Evolutionary conservation across 805 yeast genomes (phyloP), one percentile per base, ranked within the genome.

Genomic region (Candida piceae): DNA sequence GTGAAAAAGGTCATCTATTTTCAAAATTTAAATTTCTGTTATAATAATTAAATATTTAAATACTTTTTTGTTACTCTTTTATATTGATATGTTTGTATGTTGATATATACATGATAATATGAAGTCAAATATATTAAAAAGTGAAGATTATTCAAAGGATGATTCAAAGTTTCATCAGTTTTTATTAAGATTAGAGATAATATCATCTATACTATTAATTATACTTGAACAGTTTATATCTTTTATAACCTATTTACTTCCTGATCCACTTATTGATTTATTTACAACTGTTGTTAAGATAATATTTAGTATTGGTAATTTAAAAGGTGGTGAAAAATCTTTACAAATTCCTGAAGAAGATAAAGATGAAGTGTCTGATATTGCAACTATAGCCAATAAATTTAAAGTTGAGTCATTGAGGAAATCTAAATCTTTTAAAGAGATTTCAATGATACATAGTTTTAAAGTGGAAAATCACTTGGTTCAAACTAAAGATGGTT

Each of bases 401-500:
- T n/a, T 13, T 16, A 26, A 26, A 15, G 50, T 64, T n/a, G 61
- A 64, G 34, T 41, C 38, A 7, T 44, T 80, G 22, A 55, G 74
- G 36, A 61, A 64, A 29, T 75, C 84, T 13, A 57, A 62, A 4
- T 65, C 68, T 31, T 77, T 89, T 42, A 74, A 72, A 34, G 80
- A 80, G 32, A 76, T 89, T 66, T 82, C 88, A 40, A 60, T 50
- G 1, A 42, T 82, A 1, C 84, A 79, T 53, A 90, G 88, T 1
- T 84, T 83, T 49, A 66, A 63, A 2, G 70, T 81, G 11, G 89
- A 88, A 48, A 84, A 81, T 50, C 89, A 85, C 53, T 64, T 90
- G 9, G 87, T 87, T 1, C 64, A 70, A 34, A 89, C 97, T 0
- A 63, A 68, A 30, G 97, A 89, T 55, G 82, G 81, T 23, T 89